Evolutionary conservation across 2,329 filamentous ascomycete species (phyloP).

Genomic region (Akanthomyces muscarius): DNA sequence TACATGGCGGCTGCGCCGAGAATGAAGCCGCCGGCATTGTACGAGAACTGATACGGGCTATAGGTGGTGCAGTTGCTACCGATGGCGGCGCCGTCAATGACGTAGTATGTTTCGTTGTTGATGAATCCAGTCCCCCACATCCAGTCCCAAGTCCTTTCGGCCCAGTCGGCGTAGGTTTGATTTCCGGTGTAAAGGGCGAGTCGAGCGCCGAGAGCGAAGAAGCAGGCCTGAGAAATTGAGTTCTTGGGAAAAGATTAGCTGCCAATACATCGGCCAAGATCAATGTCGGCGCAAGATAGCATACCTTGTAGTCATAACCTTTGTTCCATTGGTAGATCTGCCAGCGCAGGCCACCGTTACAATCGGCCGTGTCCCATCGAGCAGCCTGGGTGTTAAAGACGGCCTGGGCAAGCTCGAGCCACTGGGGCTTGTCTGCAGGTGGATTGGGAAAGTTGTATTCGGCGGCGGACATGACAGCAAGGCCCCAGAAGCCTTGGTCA

Average conservation of each 20-base stretch:
- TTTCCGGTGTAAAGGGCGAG: constrained; percentile 76
- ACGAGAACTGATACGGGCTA: constrained; percentile 62
- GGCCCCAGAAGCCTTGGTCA: constrained; percentile 81
- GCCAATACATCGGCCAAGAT: not conserved
- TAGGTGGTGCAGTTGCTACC: constrained; percentile 54
- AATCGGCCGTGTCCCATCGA: constrained; percentile 67
- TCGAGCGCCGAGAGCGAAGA: constrained; percentile 61
- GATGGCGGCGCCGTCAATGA: constrained; percentile 61
- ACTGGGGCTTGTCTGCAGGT: constrained; percentile 58
- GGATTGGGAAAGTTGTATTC: constrained; percentile 73
- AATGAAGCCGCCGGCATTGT: constrained; percentile 65
- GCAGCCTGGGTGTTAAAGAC: constrained; percentile 76
- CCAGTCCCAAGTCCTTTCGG: constrained; percentile 69
- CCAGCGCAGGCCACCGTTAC: constrained; percentile 75
- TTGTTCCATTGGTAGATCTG: constrained; percentile 81
- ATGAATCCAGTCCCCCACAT: constrained; percentile 55
- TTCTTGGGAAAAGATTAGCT: constrained; percentile 37
- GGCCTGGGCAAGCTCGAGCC: constrained; percentile 68
- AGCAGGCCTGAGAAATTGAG: constrained; percentile 58
- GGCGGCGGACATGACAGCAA: constrained; percentile 73
- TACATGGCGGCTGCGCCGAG: constrained; percentile 66
- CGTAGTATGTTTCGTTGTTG: constrained; percentile 48
- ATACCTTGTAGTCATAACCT: constrained; percentile 67
- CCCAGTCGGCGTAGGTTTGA: constrained; percentile 72
- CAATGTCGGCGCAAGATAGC: not conserved